Percentiles rank a stretch among this genome's conserved stretches.
Conservation (phyloP, 2,329 filamentous ascomycete genomes). For the Venturia oleaginea region DNA sequence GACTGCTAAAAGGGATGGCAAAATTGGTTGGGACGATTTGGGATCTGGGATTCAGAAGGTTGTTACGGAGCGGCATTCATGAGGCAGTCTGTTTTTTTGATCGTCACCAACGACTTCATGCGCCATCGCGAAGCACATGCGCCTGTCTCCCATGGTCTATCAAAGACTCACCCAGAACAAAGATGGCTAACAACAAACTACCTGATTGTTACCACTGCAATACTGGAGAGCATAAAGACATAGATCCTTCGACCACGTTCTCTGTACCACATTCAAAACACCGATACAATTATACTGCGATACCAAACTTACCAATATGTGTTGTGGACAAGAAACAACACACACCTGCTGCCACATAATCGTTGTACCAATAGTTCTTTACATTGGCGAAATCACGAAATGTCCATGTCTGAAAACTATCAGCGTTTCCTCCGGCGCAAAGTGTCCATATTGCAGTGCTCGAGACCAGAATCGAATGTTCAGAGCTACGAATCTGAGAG, state of each 20-base stretch:
- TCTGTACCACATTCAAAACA: neutral
- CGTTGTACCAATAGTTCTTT: neutral
- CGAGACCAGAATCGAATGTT: neutral
- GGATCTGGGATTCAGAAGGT: constrained; percentile 29
- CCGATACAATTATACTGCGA: neutral
- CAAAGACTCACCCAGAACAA: neutral
- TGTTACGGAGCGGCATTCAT: constrained; percentile 19
- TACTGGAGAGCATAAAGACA: neutral
- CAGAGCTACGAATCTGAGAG: neutral
- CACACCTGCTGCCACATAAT: neutral
- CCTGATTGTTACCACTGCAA: neutral
- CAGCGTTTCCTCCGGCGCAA: too few relatives aligned
- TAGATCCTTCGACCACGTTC: too few relatives aligned
- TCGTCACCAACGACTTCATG: neutral
- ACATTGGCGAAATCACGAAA: neutral
- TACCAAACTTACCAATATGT: neutral
- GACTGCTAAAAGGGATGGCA: constrained; percentile 21
- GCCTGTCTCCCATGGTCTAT: neutral
- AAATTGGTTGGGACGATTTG: constrained; percentile 29
- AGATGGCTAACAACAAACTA: neutral
- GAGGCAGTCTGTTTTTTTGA: neutral
- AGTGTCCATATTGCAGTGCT: neutral
- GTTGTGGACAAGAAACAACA: neutral
- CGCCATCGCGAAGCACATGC: neutral
- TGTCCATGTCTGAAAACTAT: neutral